These are phyloP conservation scores for Diddensiella santjacobensis DNA, from an alignment of 805 yeast genomes.

Conservation along the genomic window DNA sequence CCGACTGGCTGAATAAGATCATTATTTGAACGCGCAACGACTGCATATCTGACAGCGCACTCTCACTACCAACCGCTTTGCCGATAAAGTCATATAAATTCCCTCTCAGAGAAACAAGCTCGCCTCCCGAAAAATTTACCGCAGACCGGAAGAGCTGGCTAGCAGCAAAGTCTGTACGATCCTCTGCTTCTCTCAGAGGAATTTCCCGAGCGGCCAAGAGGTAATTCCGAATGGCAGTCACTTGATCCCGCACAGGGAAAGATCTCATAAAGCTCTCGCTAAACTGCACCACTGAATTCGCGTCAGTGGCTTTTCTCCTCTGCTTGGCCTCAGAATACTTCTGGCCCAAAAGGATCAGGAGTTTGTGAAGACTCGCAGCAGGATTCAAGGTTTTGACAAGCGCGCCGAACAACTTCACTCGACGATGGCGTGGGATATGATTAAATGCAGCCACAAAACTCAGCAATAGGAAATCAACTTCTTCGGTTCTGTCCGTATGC, in stretches of 20 bases:
- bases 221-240: slow-evolving; percentile 29
- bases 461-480: slow-evolving; percentile 77
- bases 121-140: slow-evolving; percentile 30
- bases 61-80: slow-evolving; percentile 40
- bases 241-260: slow-evolving; percentile 61
- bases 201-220: slow-evolving; percentile 19
- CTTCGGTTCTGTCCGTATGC: slow-evolving; percentile 45
- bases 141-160: slow-evolving; percentile 9
- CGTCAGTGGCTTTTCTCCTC: slow-evolving; percentile 61
- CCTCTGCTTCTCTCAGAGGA: slow-evolving; percentile 37
- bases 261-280: slow-evolving; percentile 62
- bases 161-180: slow-evolving; percentile 21
- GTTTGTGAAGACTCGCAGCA: slow-evolving; percentile 59
- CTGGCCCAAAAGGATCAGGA: slow-evolving; percentile 75
- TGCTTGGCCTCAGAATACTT: slow-evolving; percentile 57
- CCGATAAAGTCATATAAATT: slow-evolving; percentile 56
- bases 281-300: slow-evolving; percentile 67
- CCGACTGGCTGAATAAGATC: slow-evolving; percentile 23
- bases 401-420: slow-evolving; percentile 78
- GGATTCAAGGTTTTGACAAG: slow-evolving; percentile 75
- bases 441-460: slow-evolving; percentile 92
- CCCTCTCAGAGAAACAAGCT: slow-evolving; percentile 46
- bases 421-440: slow-evolving; percentile 94
- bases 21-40: slow-evolving; percentile 55
- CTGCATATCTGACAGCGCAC: slow-evolving; percentile 39